These are phyloP conservation scores for Penicillium italicum DNA, from an alignment of 2,329 filamentous ascomycete species.

Conservation along the genomic window DNA sequence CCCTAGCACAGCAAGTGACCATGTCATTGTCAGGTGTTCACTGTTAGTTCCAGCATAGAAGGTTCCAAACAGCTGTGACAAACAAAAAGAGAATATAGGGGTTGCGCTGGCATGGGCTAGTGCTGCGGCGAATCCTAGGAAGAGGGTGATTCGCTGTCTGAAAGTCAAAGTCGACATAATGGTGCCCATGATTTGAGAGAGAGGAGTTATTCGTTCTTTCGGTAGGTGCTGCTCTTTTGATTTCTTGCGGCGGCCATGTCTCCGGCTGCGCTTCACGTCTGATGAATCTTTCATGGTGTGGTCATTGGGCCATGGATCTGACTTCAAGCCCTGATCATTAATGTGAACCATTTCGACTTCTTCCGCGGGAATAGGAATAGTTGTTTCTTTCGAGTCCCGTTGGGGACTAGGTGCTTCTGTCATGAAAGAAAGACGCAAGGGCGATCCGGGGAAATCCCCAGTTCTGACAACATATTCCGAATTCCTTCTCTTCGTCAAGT, in stretches of 20 bases:
- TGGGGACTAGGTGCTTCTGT: not conserved
- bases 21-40: constrained; percentile 54
- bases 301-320: not conserved
- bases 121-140: constrained; percentile 60
- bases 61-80: constrained; percentile 67
- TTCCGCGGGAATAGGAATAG: not conserved
- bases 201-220: constrained; percentile 18
- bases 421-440: not conserved
- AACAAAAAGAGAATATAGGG: constrained; percentile 71
- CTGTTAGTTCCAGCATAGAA: constrained; percentile 59
- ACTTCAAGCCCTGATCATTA: not conserved
- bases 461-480: not conserved
- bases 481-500: not conserved
- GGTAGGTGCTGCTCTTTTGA: not conserved
- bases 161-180: constrained; percentile 64
- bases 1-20: constrained; percentile 66
- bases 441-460: not conserved
- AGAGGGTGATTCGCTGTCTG: constrained; percentile 52
- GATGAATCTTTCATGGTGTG: not conserved
- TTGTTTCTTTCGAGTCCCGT: not conserved
- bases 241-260: not conserved
- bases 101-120: constrained; percentile 63
- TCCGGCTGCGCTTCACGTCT: not conserved
- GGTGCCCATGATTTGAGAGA: constrained; percentile 61
- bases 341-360: constrained; percentile 16